These are phyloP conservation scores for Mrakia gelida DNA, from an alignment of 768 basidiomycete genomes.

Conservation along the genomic window DNA sequence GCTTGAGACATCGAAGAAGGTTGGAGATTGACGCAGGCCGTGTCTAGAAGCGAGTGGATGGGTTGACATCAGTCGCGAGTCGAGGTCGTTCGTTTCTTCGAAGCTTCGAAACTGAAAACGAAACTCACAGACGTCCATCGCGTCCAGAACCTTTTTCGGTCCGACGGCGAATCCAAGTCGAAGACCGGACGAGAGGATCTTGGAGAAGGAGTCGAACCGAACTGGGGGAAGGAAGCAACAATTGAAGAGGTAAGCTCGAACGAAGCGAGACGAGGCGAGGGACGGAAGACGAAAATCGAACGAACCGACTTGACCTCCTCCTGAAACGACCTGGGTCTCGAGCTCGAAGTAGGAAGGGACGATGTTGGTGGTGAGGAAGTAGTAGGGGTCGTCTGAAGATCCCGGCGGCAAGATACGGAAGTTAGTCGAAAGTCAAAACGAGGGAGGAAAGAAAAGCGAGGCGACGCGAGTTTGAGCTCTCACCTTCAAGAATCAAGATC, in stretches of 20 bases:
- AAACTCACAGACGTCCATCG: slow-evolving; percentile 55
- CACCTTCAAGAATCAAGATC: slow-evolving; percentile 81
- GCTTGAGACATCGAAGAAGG: slow-evolving; percentile 42
- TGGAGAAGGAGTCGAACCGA: slow-evolving; percentile 85
- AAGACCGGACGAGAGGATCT: slow-evolving; percentile 54
- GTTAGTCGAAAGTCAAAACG: background rate
- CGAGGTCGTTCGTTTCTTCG: no score
- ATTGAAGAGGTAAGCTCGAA: background rate
- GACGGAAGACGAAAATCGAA: background rate
- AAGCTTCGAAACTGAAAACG: no score
- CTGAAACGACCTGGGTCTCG: slow-evolving; percentile 57
- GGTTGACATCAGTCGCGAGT: no score
- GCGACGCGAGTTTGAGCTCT: slow-evolving; percentile 30
- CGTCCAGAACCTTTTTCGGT: slow-evolving; percentile 61
- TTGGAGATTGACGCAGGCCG: slow-evolving; percentile 42
- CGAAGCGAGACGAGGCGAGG: background rate
- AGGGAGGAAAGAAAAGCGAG: slow-evolving; percentile 25
- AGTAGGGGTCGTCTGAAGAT: slow-evolving; percentile 39
- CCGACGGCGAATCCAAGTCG: slow-evolving; percentile 66
- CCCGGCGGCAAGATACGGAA: no score
- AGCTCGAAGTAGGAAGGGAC: slow-evolving; percentile 77
- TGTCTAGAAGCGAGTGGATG: slow-evolving; percentile 43
- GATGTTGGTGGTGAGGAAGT: slow-evolving; percentile 63
- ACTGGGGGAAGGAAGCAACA: slow-evolving; percentile 40
- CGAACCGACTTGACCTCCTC: slow-evolving; percentile 63